Conservation (phyloP, 108 stramenopile genomes). For the Cyclotella atomus region DNA sequence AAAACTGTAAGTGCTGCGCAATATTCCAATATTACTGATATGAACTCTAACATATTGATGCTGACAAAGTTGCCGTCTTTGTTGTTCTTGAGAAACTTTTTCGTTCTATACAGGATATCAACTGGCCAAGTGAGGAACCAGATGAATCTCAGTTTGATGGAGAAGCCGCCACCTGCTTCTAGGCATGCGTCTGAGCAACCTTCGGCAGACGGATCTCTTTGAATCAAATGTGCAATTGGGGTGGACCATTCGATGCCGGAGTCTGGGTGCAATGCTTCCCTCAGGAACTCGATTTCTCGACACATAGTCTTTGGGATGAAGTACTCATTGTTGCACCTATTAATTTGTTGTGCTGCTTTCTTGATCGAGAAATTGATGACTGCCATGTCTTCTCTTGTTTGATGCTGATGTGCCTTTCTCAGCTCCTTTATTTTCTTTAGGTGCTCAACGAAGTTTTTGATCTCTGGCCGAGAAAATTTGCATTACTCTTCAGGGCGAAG, state of each 20-base stretch:
- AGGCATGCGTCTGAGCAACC: background rate
- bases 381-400: too few species aligned
- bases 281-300: too few species aligned
- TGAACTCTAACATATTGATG: conserved; percentile 2
- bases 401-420: background rate
- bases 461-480: background rate
- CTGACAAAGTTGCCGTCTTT: background rate
- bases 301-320: background rate
- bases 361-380: too few species aligned
- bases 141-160: background rate
- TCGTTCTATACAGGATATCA: background rate
- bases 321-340: background rate
- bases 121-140: background rate
- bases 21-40: background rate
- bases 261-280: background rate
- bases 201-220: background rate
- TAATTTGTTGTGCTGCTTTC: too few species aligned
- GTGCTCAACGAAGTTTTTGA: background rate
- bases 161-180: background rate
- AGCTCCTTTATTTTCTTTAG: background rate
- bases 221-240: conserved; percentile 5
- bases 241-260: background rate
- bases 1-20: background rate
- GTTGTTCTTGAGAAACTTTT: background rate
- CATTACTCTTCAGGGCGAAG: background rate